Conservation (phyloP, 768 basidiomycete genomes). For the Dioszegia hungarica region DNA sequence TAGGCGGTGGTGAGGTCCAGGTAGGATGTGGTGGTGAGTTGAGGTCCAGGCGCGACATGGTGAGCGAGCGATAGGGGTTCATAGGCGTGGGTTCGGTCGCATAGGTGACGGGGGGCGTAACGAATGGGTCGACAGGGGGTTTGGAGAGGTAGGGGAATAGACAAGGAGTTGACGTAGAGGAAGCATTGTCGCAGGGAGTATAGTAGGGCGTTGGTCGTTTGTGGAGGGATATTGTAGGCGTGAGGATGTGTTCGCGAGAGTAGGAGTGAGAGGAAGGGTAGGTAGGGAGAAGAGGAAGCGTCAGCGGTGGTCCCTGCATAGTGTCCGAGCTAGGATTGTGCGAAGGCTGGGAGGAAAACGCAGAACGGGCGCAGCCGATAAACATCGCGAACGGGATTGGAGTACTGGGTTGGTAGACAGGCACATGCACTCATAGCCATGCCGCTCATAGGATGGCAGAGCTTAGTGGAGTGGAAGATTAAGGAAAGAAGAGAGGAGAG, state of each 20-base stretch:
- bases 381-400: too few relatives aligned
- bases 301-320: constrained; percentile 3
- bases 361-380: neutral
- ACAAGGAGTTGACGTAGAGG: neutral
- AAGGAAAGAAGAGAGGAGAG: neutral
- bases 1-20: too few relatives aligned
- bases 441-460: too few relatives aligned
- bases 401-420: too few relatives aligned
- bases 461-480: neutral
- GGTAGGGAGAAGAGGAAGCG: neutral
- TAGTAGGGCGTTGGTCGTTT: too few relatives aligned
- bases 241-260: neutral
- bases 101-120: neutral
- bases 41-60: too few relatives aligned
- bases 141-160: neutral
- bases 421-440: too few relatives aligned
- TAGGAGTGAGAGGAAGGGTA: neutral
- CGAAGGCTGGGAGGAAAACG: neutral
- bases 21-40: too few relatives aligned
- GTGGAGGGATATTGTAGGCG: too few relatives aligned
- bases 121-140: too few relatives aligned
- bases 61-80: too few relatives aligned
- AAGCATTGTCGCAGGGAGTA: neutral
- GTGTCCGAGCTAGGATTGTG: neutral
- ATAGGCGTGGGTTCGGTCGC: too few relatives aligned